These are phyloP conservation scores for Xylaria hypoxylon DNA, from an alignment of 2,329 filamentous ascomycete genomes.

Conservation along the genomic window DNA sequence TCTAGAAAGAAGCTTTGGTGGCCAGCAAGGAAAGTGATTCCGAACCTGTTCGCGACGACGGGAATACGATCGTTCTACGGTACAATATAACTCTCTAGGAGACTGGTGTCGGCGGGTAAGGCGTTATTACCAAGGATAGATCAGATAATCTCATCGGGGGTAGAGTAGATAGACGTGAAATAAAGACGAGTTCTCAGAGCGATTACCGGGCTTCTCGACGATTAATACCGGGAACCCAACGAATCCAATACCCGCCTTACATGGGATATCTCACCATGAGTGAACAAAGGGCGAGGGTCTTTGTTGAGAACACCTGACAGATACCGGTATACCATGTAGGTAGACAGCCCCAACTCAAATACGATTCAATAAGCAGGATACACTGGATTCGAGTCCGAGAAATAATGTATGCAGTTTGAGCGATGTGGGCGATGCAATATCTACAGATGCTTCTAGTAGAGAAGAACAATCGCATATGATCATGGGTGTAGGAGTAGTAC, in stretches of 20 bases:
- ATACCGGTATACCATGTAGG: conserved; percentile 2
- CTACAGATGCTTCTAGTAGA: conserved; percentile 16
- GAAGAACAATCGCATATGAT: conserved; percentile 9
- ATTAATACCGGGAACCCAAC: conserved; percentile 24
- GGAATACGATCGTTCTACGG: conserved; percentile 57
- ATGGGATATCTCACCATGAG: conserved; percentile 48
- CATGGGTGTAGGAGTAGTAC: not conserved
- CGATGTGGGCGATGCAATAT: conserved; percentile 9
- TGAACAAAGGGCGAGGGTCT: conserved; percentile 44
- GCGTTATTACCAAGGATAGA: conserved; percentile 56
- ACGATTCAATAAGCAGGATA: not conserved
- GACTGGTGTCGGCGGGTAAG: conserved; percentile 53
- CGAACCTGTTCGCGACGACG: conserved; percentile 44
- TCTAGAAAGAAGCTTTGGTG: conserved; percentile 41
- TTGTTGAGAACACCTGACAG: conserved; percentile 19
- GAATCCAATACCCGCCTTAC: conserved; percentile 8
- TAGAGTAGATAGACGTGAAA: conserved; percentile 45
- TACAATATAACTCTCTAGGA: conserved; percentile 58
- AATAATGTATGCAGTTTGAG: conserved; percentile 8
- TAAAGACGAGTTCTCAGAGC: conserved; percentile 44
- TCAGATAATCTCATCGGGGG: conserved; percentile 52
- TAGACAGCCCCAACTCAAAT: not conserved
- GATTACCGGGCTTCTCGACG: conserved; percentile 49
- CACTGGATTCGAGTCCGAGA: conserved; percentile 1
- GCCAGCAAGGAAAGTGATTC: conserved; percentile 45